These are phyloP conservation scores for Leccinum pellstonianum DNA, from an alignment of 768 basidiomycete species.

Conservation along the genomic window DNA sequence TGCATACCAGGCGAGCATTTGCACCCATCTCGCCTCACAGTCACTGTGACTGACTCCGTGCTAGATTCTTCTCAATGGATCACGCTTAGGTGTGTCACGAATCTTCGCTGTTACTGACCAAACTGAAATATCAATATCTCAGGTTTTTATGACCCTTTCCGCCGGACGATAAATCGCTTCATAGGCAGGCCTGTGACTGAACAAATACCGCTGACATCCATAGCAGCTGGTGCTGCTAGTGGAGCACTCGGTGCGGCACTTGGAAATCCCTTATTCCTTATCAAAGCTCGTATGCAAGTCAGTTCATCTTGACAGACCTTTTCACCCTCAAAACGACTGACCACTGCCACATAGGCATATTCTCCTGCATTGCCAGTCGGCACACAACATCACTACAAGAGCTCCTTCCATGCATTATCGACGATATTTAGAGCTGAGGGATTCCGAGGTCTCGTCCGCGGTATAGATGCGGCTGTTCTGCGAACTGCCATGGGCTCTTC, in stretches of 20 bases:
- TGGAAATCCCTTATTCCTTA: conserved; percentile 89
- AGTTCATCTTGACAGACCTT: background rate
- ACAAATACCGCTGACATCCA: conserved; percentile 72
- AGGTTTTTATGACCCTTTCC: conserved; percentile 97
- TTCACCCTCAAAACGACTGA: conserved; percentile 2
- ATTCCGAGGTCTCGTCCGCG: conserved; percentile 77
- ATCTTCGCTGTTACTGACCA: conserved; percentile 1
- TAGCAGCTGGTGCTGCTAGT: conserved; percentile 84
- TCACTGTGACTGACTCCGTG: conserved; percentile 7
- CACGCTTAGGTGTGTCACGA: conserved; percentile 67
- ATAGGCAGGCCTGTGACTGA: conserved; percentile 63
- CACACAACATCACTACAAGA: conserved; percentile 89
- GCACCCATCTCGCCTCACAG: background rate
- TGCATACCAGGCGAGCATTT: conserved; percentile 74
- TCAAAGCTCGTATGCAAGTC: conserved; percentile 98
- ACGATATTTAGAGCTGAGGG: conserved; percentile 81
- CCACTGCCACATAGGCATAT: conserved; percentile 63
- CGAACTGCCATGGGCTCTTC: conserved; percentile 95
- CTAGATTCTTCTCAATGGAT: conserved; percentile 90
- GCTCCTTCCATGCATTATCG: conserved; percentile 73
- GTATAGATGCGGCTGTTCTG: conserved; percentile 90
- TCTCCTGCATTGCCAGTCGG: conserved; percentile 94
- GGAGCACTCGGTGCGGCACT: conserved; percentile 85
- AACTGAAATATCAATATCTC: conserved; percentile 11
- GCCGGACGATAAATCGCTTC: conserved; percentile 63